phyloP scores from a whole-genome alignment of 2,329 filamentous ascomycete genomes.

The Epichloe aotearoae region DNA sequence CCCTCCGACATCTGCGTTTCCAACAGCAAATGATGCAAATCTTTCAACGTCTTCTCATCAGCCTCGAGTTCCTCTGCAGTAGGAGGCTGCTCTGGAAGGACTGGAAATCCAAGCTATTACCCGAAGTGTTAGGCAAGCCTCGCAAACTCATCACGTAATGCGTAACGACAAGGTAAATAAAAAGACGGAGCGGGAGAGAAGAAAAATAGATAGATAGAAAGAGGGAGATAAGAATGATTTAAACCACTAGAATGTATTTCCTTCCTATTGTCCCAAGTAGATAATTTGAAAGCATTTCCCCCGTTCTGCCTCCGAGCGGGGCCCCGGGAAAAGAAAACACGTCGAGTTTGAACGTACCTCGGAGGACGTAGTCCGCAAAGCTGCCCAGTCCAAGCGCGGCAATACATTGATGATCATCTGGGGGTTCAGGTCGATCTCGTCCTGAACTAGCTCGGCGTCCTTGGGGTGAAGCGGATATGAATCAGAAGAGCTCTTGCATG shows the following conservation, averaged over 20 bases:
- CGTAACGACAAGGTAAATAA: too few species aligned
- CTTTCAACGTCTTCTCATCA: conserved; percentile 58
- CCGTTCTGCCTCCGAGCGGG: too few species aligned
- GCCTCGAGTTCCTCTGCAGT: conserved; percentile 46
- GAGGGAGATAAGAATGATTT: too few species aligned
- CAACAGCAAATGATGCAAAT: conserved; percentile 69
- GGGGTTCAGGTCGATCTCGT: conserved; percentile 69
- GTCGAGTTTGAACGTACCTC: conserved; percentile 44
- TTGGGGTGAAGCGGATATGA: conserved; percentile 88
- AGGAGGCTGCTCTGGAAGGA: conserved; percentile 52
- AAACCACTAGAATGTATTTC: too few species aligned
- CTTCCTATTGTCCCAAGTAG: too few species aligned
- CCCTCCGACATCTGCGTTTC: conserved; percentile 81
- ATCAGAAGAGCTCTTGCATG: conserved; percentile 68
- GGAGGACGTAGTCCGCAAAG: conserved; percentile 57
- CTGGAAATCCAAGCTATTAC: conserved; percentile 61
- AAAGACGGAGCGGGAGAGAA: too few species aligned
- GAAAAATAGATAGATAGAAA: too few species aligned
- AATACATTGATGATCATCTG: conserved; percentile 74
- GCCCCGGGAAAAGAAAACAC: neutral
- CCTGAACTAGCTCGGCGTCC: conserved; percentile 81
- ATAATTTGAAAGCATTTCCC: too few species aligned
- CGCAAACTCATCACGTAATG: too few species aligned
- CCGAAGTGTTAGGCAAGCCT: too few species aligned
- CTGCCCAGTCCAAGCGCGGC: conserved; percentile 78